phyloP scores from a whole-genome alignment of 805 yeast species.

The Candida nemodendra region DNA sequence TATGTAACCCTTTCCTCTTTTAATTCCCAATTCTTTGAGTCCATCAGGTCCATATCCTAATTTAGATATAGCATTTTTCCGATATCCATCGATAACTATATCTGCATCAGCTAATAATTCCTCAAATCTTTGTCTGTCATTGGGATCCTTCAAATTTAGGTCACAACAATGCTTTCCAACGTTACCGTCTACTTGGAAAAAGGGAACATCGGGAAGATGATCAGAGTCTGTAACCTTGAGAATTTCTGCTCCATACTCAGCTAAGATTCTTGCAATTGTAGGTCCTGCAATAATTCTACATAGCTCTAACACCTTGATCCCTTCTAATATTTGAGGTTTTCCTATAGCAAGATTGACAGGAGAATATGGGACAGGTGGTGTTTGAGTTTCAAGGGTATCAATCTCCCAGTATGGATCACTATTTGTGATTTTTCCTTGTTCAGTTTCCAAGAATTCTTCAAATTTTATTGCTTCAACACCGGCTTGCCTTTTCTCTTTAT shows the following conservation, averaged over 20 bases:
- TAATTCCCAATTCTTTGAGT: slow-evolving; percentile 27
- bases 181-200: slow-evolving; percentile 36
- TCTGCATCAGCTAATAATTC: slow-evolving; percentile 33
- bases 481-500: slow-evolving; percentile 32
- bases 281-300: slow-evolving; percentile 34
- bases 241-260: slow-evolving; percentile 36
- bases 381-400: slow-evolving; percentile 22
- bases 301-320: slow-evolving; percentile 35
- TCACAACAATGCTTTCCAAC: slow-evolving; percentile 35
- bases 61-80: slow-evolving; percentile 31
- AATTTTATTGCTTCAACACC: slow-evolving; percentile 32
- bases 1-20: slow-evolving; percentile 33
- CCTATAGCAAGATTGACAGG: slow-evolving; percentile 5
- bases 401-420: slow-evolving; percentile 27
- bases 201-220: slow-evolving; percentile 34
- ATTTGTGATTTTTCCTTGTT: slow-evolving; percentile 29
- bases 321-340: slow-evolving; percentile 28
- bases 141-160: slow-evolving; percentile 29
- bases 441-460: slow-evolving; percentile 30
- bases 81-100: slow-evolving; percentile 34
- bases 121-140: slow-evolving; percentile 30
- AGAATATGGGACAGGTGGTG: slow-evolving; percentile 28
- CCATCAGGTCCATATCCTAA: slow-evolving; percentile 33
- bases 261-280: slow-evolving; percentile 32
- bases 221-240: slow-evolving; percentile 29